phyloP scores from a whole-genome alignment of 768 basidiomycete species.

The Amanita thiersii region DNA sequence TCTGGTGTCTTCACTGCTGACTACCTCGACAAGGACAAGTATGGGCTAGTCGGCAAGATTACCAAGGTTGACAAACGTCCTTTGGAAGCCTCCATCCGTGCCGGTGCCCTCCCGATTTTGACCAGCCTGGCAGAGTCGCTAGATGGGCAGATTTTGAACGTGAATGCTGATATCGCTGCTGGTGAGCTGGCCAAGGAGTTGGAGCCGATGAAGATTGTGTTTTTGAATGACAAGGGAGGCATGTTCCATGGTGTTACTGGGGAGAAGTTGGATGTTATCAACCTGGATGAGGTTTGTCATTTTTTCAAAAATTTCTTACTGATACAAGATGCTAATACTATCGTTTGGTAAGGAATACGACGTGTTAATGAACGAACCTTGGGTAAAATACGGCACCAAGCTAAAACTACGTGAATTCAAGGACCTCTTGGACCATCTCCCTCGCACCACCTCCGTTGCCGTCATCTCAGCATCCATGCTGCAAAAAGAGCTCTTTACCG shows the following conservation, averaged over 20 bases:
- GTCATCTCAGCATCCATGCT: slow-evolving; percentile 90
- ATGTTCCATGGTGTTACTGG: slow-evolving; percentile 96
- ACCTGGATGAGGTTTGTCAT: slow-evolving; percentile 79
- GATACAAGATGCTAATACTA: background rate
- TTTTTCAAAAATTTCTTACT: background rate
- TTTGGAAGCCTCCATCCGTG: slow-evolving; percentile 92
- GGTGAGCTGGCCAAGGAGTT: slow-evolving; percentile 97
- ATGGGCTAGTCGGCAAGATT: slow-evolving; percentile 93
- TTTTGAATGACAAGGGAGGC: slow-evolving; percentile 97
- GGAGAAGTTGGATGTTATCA: slow-evolving; percentile 93
- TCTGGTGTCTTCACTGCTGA: slow-evolving; percentile 97
- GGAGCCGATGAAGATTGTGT: slow-evolving; percentile 98
- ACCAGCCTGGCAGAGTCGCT: slow-evolving; percentile 91
- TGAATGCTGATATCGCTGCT: slow-evolving; percentile 97
- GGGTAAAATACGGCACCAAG: slow-evolving; percentile 99
- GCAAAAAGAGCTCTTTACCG: slow-evolving; percentile 98
- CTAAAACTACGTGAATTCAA: slow-evolving; percentile 99
- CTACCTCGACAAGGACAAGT: slow-evolving; percentile 91
- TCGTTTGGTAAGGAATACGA: slow-evolving; percentile 71
- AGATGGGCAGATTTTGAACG: slow-evolving; percentile 98
- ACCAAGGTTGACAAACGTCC: slow-evolving; percentile 93
- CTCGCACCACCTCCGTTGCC: slow-evolving; percentile 95
- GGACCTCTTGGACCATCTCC: slow-evolving; percentile 95
- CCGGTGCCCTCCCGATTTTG: slow-evolving; percentile 92
- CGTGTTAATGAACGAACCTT: slow-evolving; percentile 91